Evolutionary conservation across 306 rosid genomes (phyloP).

Genomic region (Dalbergia oliveri): DNA sequence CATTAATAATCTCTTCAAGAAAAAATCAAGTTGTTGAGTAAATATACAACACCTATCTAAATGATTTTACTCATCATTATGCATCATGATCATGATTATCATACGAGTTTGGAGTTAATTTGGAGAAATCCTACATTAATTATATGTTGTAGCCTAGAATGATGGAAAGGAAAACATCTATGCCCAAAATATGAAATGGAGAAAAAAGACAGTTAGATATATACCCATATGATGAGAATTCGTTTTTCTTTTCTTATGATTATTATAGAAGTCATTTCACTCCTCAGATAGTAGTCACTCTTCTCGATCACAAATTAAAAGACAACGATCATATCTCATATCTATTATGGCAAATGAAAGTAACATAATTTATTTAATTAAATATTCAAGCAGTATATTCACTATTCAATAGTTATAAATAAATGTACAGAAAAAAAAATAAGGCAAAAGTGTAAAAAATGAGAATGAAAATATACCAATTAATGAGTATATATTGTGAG

Average conservation of each 20-base stretch:
- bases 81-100: neutral
- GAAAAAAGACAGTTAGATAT: neutral
- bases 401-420: neutral
- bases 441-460: neutral
- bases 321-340: neutral
- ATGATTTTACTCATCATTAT: neutral
- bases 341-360: neutral
- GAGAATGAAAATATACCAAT: neutral
- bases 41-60: neutral
- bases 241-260: too few species aligned
- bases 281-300: too few species aligned
- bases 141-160: neutral
- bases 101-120: conserved; percentile 5
- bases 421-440: neutral
- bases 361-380: neutral
- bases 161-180: neutral
- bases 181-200: conserved; percentile 14
- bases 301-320: too few species aligned
- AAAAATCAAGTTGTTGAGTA: too few species aligned
- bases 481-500: too few species aligned
- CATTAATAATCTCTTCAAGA: too few species aligned
- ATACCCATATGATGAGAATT: neutral
- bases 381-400: too few species aligned
- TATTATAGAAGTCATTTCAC: too few species aligned
- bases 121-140: neutral